Percentiles rank a stretch among this genome's conserved stretches.
phyloP scores from a whole-genome alignment of 169 alveolate genomes.

The Eimeria zaria region DNA sequence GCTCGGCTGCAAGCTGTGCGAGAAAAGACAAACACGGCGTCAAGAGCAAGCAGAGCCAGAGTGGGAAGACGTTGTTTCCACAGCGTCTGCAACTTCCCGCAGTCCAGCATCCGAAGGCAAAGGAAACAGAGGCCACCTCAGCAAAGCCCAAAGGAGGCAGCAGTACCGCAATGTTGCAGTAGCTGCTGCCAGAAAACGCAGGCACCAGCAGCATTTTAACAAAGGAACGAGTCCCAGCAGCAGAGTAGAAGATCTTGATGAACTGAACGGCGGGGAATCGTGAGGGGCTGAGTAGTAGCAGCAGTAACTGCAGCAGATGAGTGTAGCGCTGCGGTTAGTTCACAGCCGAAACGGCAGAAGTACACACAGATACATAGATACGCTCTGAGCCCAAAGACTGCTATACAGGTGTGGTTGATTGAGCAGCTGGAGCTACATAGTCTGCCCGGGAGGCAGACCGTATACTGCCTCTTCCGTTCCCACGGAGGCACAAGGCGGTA shows the following conservation, averaged over 20 bases:
- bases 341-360: neutral
- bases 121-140: neutral
- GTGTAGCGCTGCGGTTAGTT: neutral
- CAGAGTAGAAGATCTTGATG: conserved; percentile 37
- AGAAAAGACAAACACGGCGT: neutral
- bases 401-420: neutral
- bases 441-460: neutral
- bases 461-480: neutral
- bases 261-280: neutral
- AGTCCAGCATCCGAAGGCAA: neutral
- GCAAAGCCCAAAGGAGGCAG: conserved; percentile 9
- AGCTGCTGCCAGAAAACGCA: conserved; percentile 41
- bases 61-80: conserved; percentile 7
- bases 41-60: neutral
- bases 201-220: neutral
- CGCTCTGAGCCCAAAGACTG: neutral
- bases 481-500: neutral
- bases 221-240: neutral
- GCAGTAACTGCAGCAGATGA: neutral
- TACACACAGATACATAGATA: neutral
- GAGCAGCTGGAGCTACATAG: conserved; percentile 14
- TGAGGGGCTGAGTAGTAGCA: conserved; percentile 29
- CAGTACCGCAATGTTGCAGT: conserved; percentile 31
- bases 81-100: neutral
- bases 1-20: neutral